These are phyloP conservation scores for Kluyveromyces nonfermentans DNA, from an alignment of 805 yeast genomes.

Conservation along the genomic window DNA sequence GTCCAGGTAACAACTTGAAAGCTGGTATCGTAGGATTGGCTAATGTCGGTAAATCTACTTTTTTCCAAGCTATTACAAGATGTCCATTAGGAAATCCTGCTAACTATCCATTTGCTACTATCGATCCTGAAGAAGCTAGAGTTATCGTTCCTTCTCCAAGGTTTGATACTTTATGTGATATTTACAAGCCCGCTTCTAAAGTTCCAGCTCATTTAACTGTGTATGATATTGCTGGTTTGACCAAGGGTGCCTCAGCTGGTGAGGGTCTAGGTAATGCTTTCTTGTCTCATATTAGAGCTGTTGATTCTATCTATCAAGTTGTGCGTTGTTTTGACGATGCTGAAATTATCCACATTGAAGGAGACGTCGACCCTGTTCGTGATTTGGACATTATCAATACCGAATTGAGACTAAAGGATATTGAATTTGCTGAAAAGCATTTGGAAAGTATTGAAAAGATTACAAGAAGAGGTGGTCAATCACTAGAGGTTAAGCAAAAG, in stretches of 20 bases:
- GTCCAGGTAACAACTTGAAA: slow-evolving; percentile 69
- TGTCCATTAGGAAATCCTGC: slow-evolving; percentile 95
- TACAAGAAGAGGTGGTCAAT: slow-evolving; percentile 81
- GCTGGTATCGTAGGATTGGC: slow-evolving; percentile 95
- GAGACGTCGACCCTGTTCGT: slow-evolving; percentile 91
- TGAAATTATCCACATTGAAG: slow-evolving; percentile 93
- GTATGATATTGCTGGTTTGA: slow-evolving; percentile 95
- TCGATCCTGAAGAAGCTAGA: slow-evolving; percentile 96
- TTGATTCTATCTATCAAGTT: slow-evolving; percentile 95
- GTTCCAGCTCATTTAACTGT: slow-evolving; percentile 91
- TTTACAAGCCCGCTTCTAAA: slow-evolving; percentile 74
- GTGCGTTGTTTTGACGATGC: slow-evolving; percentile 97
- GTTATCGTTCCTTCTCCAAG: slow-evolving; percentile 88
- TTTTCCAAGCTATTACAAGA: slow-evolving; percentile 93
- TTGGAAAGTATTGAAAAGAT: slow-evolving; percentile 69
- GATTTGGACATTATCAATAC: slow-evolving; percentile 87
- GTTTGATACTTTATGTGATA: slow-evolving; percentile 62
- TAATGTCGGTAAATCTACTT: slow-evolving; percentile 91
- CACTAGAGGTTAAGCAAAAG: slow-evolving; percentile 79
- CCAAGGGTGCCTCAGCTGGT: slow-evolving; percentile 93
- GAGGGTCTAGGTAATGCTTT: slow-evolving; percentile 98
- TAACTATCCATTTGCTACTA: slow-evolving; percentile 95
- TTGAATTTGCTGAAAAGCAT: slow-evolving; percentile 85
- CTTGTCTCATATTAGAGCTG: slow-evolving; percentile 92
- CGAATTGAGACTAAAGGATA: slow-evolving; percentile 92